Evolutionary conservation across 805 yeast species (phyloP), one percentile per base, ranked within the genome.

Genomic region (Myxozyma nipponensis): DNA sequence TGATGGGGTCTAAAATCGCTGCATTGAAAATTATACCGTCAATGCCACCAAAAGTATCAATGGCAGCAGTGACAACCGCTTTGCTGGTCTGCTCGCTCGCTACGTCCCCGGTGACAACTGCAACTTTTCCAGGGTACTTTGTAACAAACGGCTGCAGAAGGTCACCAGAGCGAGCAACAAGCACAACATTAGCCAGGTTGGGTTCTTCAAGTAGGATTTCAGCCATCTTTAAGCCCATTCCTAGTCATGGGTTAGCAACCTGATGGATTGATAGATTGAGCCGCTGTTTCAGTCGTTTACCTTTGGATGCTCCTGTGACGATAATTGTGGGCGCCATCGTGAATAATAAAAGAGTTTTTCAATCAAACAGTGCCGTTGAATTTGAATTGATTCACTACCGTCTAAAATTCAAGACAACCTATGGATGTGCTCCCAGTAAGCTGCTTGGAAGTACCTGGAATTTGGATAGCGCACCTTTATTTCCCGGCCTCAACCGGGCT

Each of bases 1-100:
- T 56, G 4, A 91, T 95, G 0, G 96, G 96, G 23, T 82, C 90
- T 52, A 93, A 70, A 0, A 83, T 78, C 2, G 89, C 93, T 2
- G 91, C 90, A 63, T 84, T 84, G 47, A 82, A 75, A 32, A 85
- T 73, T 7, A 81, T 58, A 0, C 83, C 74, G 56, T 79, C 74
- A 34, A 83, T 64, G 18, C 67, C 62, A 19, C 56, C 58, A 58
- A 75, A 79, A 50, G 67, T 69, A 3, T 59, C 47, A 21, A 74
- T 49, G 0, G 84, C 81, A 44, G 66, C 42, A 3, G 65, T 60
- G 26, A 82, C 69, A 0, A 77, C 74, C 6, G 61, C 52, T 3
- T 56, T 49, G 9, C 72, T 59, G 2, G 72, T 67, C 1, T 54
- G 52, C 1, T 66, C 55, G 9, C 72, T 70, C 0, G 81, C 61